These are phyloP conservation scores for Boletellus sp. DNA, from an alignment of 1,284 basidiomycete species.

Conservation along the genomic window DNA sequence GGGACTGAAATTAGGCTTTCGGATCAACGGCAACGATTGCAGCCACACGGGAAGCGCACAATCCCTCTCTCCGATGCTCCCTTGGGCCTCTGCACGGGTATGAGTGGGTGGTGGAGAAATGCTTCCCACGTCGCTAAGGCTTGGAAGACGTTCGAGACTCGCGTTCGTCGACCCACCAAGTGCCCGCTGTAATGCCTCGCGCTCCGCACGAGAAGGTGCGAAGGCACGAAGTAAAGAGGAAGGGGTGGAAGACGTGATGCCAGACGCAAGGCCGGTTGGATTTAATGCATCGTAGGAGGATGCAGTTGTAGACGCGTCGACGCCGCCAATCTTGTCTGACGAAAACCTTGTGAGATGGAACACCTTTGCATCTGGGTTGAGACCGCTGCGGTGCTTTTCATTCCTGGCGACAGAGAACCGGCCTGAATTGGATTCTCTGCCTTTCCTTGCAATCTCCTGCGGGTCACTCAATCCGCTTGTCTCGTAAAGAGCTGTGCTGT, in stretches of 20 bases:
- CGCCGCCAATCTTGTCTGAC: conserved; percentile 15
- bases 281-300: conserved; percentile 52
- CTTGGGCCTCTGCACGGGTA: conserved; percentile 36
- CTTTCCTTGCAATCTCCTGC: conserved; percentile 10
- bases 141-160: conserved; percentile 70
- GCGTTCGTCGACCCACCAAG: conserved; percentile 64
- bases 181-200: conserved; percentile 70
- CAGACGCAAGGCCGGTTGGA: conserved; percentile 48
- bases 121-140: conserved; percentile 65
- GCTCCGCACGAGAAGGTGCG: conserved; percentile 78
- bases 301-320: conserved; percentile 12
- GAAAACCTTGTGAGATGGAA: conserved; percentile 55
- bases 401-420: conserved; percentile 47
- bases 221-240: conserved; percentile 69
- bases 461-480: conserved; percentile 11
- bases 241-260: conserved; percentile 38
- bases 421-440: conserved; percentile 31
- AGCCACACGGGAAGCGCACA: conserved; percentile 50
- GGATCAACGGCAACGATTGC: conserved; percentile 48
- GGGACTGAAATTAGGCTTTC: conserved; percentile 61
- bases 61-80: conserved; percentile 29
- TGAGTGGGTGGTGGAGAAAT: conserved; percentile 60
- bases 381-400: conserved; percentile 55
- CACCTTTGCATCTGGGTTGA: conserved; percentile 83
- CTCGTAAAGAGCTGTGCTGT: conserved; percentile 41